Evolutionary conservation across 768 basidiomycete species (phyloP).

Genomic region (Tephrocybe sp.): DNA sequence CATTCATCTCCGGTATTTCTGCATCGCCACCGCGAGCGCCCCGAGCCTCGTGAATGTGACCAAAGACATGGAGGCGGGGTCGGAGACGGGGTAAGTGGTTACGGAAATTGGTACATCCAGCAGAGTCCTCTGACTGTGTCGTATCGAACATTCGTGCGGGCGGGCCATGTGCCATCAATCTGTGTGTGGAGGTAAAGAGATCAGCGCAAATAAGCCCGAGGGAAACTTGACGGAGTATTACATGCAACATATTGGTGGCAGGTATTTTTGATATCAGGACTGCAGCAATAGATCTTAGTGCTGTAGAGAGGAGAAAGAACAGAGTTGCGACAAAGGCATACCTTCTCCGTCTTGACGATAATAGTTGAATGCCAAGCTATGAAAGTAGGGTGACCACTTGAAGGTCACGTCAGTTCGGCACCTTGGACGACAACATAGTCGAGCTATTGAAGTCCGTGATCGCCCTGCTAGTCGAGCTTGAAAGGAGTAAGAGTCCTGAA

Average conservation of each 20-base stretch:
- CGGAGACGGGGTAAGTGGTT: conserved; percentile 35
- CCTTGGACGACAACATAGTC: conserved; percentile 52
- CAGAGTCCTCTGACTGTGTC: conserved; percentile 32
- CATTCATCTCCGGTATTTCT: too few relatives aligned
- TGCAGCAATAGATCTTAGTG: too few relatives aligned
- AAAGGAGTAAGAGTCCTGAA: conserved; percentile 48
- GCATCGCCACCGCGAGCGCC: too few relatives aligned
- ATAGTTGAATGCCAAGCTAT: conserved; percentile 55
- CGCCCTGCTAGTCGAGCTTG: conserved; percentile 35
- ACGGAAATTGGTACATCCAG: conserved; percentile 52
- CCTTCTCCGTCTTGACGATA: conserved; percentile 33
- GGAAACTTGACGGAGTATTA: too few relatives aligned
- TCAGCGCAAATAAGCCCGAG: not conserved
- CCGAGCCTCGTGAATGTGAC: conserved; percentile 68
- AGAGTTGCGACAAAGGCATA: conserved; percentile 13
- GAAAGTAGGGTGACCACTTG: conserved; percentile 49
- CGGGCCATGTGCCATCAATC: conserved; percentile 2
- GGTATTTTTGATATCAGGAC: too few relatives aligned
- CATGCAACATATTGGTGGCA: not conserved
- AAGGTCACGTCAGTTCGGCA: not conserved
- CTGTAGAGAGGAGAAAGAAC: too few relatives aligned
- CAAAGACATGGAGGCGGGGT: conserved; percentile 52
- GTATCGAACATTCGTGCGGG: conserved; percentile 43
- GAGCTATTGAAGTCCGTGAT: conserved; percentile 66
- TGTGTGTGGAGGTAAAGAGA: not conserved